These are phyloP conservation scores for Xylaria arbuscula DNA, from an alignment of 2,329 filamentous ascomycete species.

Conservation along the genomic window DNA sequence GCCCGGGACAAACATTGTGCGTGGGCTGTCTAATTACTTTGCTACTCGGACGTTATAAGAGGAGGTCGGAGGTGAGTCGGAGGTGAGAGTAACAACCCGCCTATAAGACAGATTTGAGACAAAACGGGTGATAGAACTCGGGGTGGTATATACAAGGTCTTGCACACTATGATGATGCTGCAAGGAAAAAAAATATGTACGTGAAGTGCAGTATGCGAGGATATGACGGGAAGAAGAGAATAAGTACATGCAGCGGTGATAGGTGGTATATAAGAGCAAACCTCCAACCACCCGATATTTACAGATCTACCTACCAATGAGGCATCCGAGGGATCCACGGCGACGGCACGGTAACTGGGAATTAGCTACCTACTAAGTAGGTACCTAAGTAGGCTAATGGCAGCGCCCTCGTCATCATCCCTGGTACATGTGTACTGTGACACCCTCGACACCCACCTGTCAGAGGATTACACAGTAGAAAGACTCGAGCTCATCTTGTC, in stretches of 20 bases:
- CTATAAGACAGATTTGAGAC: conserved; percentile 27
- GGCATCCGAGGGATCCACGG: conserved; percentile 21
- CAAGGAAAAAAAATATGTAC: conserved; percentile 25
- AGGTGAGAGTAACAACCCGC: not conserved
- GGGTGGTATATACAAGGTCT: conserved; percentile 1
- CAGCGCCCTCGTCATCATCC: conserved; percentile 41
- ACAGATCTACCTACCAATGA: conserved; percentile 21
- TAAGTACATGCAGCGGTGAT: not conserved
- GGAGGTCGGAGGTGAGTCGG: not conserved
- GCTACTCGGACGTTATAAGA: not conserved
- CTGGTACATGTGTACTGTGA: not conserved
- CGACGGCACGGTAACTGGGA: not conserved
- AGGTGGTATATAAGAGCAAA: conserved; percentile 30
- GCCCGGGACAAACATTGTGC: conserved; percentile 42
- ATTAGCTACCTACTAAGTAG: too few relatives aligned
- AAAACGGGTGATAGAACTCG: not conserved
- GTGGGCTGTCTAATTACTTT: not conserved
- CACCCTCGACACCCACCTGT: conserved; percentile 14
- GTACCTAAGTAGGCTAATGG: not conserved
- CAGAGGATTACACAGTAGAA: not conserved
- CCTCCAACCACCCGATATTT: conserved; percentile 49
- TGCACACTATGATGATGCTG: conserved; percentile 19
- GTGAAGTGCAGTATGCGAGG: conserved; percentile 24
- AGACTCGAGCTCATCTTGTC: not conserved
- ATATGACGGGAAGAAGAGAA: not conserved